Evolutionary conservation across 108 stramenopile genomes (phyloP), one percentile per base, ranked within the genome.

Genomic region (Pseudonitzschia pungens): DNA sequence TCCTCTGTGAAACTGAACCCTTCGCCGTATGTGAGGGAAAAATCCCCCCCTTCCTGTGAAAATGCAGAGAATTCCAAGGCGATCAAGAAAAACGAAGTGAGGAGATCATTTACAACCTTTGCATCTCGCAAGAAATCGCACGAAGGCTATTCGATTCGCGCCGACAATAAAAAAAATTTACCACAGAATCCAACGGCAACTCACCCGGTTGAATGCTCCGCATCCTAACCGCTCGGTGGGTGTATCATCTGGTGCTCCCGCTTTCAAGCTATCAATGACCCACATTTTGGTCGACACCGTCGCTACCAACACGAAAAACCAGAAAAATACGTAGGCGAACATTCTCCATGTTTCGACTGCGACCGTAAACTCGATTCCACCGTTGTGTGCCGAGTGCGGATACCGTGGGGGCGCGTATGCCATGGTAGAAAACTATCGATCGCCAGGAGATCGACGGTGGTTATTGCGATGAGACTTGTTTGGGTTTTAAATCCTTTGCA

Each of bases 181-280:
- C 6, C 36, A 36, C 2, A 5, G 36, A 36, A 36, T 6, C 4
- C 36, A 36, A 36, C 2, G 6, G 4, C 24, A 26, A 55, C 54
- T 55, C 54, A 55, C 69, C 24, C 69, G 69, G 45, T 70, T 56
- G 55, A 70, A 70, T 31, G 69, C 54, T 14, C 69, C 69, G 32
- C 69, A 70, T 16, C 60, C 60, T 26, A 0, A 12, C 26, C 57
- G 5, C 12, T 58, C 57, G 68, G 51, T 5, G 11, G 42, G 22
- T 1, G n/a, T n/a, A n/a, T 69, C 52, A 26, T 22, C 68, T 20
- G 21, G 20, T 26, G 57, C 57, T 53, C 68, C 68, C 6, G 48
- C 52, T 15, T 12, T 50, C 21, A 69, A 50, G 10, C 28, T 6
- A 14, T 50, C 50, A 14, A 22, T 27, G 50, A 69, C 68, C n/a